These are phyloP conservation scores for Sisymbrium altissimum DNA, from an alignment of 345 rosid species.

Conservation along the genomic window DNA sequence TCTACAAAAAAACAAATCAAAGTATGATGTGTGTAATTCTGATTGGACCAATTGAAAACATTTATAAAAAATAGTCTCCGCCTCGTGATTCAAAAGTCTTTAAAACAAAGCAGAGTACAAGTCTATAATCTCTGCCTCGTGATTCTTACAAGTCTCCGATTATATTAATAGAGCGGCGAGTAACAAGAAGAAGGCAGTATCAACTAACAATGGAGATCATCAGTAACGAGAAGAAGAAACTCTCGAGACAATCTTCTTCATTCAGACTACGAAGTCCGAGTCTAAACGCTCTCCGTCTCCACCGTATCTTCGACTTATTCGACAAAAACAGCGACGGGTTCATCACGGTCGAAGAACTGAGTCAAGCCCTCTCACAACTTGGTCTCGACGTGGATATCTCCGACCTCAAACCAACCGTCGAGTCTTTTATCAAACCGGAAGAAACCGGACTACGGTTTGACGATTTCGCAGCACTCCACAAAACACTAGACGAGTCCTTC, in stretches of 20 bases:
- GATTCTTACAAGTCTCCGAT: not conserved
- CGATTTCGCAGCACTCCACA: slow-evolving; percentile 62
- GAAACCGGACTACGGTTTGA: slow-evolving; percentile 54
- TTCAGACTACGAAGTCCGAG: slow-evolving; percentile 54
- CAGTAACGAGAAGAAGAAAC: slow-evolving; percentile 23
- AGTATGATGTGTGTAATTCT: not conserved
- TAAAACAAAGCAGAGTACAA: not conserved
- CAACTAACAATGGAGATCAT: slow-evolving; percentile 15
- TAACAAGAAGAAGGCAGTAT: not conserved
- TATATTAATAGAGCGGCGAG: not conserved
- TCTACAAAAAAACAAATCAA: no score
- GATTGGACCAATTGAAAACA: not conserved
- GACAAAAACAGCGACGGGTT: slow-evolving; percentile 69
- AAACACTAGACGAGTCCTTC: slow-evolving; percentile 47
- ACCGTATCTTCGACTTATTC: slow-evolving; percentile 71
- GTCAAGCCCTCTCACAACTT: slow-evolving; percentile 55
- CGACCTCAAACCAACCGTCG: slow-evolving; percentile 55
- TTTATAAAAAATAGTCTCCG: not conserved
- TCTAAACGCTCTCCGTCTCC: slow-evolving; percentile 66
- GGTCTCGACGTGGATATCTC: slow-evolving; percentile 58
- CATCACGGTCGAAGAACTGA: slow-evolving; percentile 58
- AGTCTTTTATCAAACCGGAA: slow-evolving; percentile 50
- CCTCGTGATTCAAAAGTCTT: slow-evolving; percentile 6
- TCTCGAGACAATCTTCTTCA: slow-evolving; percentile 36
- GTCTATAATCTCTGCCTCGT: slow-evolving; percentile 6